Base-by-base conservation (phyloP, 75 land plant species). In the Larix kaempferi region DNA sequence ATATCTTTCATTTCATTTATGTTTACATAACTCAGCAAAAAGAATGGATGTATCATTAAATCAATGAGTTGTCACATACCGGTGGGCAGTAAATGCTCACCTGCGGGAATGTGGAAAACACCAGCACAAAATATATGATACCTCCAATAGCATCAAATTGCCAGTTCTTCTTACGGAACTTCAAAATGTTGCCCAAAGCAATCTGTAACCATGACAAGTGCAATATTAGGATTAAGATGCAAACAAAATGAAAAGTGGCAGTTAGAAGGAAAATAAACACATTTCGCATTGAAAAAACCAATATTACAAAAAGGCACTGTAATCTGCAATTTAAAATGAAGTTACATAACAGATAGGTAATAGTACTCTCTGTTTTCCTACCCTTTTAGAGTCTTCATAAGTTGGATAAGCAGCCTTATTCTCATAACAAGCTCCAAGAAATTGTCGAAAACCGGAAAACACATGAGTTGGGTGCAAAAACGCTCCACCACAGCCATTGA, bases 381-480 rank as follows among this genome's bases (percentile, higher is more conserved):
- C 99, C 89, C 87, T 89, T 80, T 80, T 81, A 35, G 99, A 97
- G 71, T 97, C 99, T 77, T 88, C 91, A 80, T 79, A 89, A 19
- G 93, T 89, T 69, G 99, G 99, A 81, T 97, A 97, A 54, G 90
- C 86, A 73, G 93, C 91, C 78, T 84, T 89, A 33, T 80, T 77
- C 64, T 92, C 94, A 83, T 94, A 97, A 22, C 81, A 59, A 61
- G 82, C 65, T 60, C 91, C 94, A 82, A 79, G 82, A 78, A 86
- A 85, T 59, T 84, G 88, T 2, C 75, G 75, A 69, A 97, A 97
- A 55, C 84, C 84, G 78, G 88, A 85, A 73, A 97, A 97, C 25
- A 92, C 99, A 84, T 97, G 99, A 54, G 99, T 97, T 13, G 99
- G 99, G 80, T 97, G 99, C 67, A 97, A 86, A 90, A 97, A 97